A percentile compares a stretch with the other conserved stretches of the same genome.
Evolutionary conservation across 768 basidiomycete species (phyloP).

Genomic region (Sarcodon aspratus): DNA sequence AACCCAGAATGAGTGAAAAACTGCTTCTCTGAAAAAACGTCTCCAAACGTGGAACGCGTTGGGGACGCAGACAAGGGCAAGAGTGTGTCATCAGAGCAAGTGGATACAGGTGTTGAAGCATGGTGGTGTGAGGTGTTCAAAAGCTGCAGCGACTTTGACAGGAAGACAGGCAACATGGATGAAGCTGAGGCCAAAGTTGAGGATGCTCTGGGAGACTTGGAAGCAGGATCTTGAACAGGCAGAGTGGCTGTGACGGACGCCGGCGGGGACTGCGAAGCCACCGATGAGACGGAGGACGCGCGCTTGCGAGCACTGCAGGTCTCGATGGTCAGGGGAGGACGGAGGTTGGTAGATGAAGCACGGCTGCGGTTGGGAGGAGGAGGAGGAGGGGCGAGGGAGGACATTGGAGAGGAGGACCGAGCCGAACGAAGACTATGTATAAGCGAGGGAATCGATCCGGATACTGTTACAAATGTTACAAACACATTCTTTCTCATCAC

Average conservation of each 20-base stretch:
- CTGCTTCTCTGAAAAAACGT: constrained; percentile 28
- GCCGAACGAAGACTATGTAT: too few relatives aligned
- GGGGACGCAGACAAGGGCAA: constrained; percentile 48
- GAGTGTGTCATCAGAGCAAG: constrained; percentile 30
- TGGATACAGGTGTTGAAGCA: constrained; percentile 1
- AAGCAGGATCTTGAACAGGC: too few relatives aligned
- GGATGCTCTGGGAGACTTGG: too few relatives aligned
- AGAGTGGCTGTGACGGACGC: too few relatives aligned
- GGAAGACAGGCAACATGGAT: too few relatives aligned
- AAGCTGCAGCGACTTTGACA: too few relatives aligned
- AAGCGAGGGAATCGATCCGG: too few relatives aligned
- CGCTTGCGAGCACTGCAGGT: constrained; percentile 33
- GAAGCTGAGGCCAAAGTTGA: too few relatives aligned
- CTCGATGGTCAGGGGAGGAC: constrained; percentile 36
- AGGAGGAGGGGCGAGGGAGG: constrained; percentile 23
- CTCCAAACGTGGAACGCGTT: constrained; percentile 31
- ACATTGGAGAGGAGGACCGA: neutral
- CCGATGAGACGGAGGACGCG: constrained; percentile 14
- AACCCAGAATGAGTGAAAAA: constrained; percentile 11
- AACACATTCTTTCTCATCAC: too few relatives aligned
- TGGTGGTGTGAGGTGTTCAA: too few relatives aligned
- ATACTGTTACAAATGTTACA: too few relatives aligned
- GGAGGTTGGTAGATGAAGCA: constrained; percentile 48
- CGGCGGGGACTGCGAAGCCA: too few relatives aligned
- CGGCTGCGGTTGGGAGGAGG: constrained; percentile 38